Evolutionary conservation across 805 yeast genomes (phyloP).

Genomic region (Candida germanica): DNA sequence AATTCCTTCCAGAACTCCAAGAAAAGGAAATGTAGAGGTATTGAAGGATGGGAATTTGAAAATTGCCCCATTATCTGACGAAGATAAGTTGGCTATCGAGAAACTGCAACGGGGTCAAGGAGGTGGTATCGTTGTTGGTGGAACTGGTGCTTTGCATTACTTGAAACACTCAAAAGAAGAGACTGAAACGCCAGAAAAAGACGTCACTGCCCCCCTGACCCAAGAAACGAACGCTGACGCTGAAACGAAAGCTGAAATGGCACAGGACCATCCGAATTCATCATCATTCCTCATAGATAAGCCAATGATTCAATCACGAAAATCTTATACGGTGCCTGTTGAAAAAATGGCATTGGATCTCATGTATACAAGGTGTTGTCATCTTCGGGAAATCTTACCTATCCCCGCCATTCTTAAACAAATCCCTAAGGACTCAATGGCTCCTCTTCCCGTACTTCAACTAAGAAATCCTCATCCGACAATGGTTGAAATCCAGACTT

Average conservation of each 20-base stretch:
- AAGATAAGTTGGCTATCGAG: constrained; percentile 46
- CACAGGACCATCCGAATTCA: background rate
- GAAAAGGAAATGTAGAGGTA: constrained; percentile 69
- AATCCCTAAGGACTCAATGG: constrained; percentile 69
- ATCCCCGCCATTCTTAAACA: constrained; percentile 76
- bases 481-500: constrained; percentile 79
- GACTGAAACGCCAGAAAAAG: constrained; percentile 16
- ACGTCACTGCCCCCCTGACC: constrained; percentile 6
- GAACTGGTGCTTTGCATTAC: constrained; percentile 62
- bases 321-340: constrained; percentile 30
- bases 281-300: constrained; percentile 20
- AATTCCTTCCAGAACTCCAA: constrained; percentile 82
- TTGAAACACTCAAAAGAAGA: constrained; percentile 3
- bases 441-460: constrained; percentile 70
- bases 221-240: constrained; percentile 13
- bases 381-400: constrained; percentile 85
- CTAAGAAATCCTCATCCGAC: constrained; percentile 88
- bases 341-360: constrained; percentile 58
- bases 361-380: constrained; percentile 90
- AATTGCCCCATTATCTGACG: constrained; percentile 53
- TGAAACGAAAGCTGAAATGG: background rate
- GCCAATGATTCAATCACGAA: constrained; percentile 25
- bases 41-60: constrained; percentile 51
- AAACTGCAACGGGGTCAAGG: constrained; percentile 42
- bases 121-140: constrained; percentile 77